Evolutionary conservation across 257 asterid genomes (phyloP), one percentile per base, ranked within the genome.

Genomic region (Solanum pinnatisectum): DNA sequence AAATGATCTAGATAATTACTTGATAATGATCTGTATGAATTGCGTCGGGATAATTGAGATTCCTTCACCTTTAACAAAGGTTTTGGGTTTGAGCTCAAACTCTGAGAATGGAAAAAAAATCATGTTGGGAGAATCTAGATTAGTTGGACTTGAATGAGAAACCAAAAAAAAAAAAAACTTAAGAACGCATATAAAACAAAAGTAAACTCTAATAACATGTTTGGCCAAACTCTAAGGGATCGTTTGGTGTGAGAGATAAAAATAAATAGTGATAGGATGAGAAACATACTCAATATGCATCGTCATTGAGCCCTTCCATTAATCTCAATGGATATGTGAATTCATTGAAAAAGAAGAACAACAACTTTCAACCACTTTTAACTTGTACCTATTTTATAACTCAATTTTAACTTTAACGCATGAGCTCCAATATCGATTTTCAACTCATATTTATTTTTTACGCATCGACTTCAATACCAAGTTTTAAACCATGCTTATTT

Each of bases 21-120:
- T 23, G 30, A 63, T 5, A 63, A 10, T 9, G 7, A 63, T 23
- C 15, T 6, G 1, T 63, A n/a, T 63, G 2, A 10, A 10, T 65
- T n/a, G 16, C 1, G 33, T 0, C 0, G 16, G 16, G 5, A 63
- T n/a, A 11, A 1, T 10, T 63, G 71, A n/a, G 8, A 10, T 65
- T 10, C 0, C 32, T 65, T 65, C 2, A 10, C 30, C 33, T 5
- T n/a, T 65, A n/a, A n/a, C 1, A 10, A 10, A 65, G 3, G 0
- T 65, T 10, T 2, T n/a, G 15, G 3, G 30, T n/a, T 10, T 1
- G 7, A n/a, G 7, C 3, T 18, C 63, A 52, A 18, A 52, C 3
- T 11, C 1, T 11, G 32, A 65, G 15, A n/a, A 65, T 0, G 3
- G 0, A 56, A 63, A 65, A 65, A 65, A n/a, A 0, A 65, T 65